phyloP scores from a whole-genome alignment of 2,329 filamentous ascomycete species.

The Verticillium dahliae region DNA sequence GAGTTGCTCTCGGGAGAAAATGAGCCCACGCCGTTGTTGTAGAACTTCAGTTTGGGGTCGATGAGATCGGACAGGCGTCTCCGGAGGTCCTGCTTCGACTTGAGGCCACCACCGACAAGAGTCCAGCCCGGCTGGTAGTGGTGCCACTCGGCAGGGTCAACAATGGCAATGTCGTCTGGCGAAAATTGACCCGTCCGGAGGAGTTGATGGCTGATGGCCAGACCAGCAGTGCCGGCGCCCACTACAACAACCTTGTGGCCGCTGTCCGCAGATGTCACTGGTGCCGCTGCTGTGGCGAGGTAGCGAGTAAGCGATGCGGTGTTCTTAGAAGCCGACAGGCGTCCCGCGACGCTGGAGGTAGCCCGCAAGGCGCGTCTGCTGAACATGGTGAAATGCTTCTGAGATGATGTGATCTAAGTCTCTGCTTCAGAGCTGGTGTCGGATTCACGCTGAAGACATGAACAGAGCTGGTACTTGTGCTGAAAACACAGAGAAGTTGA shows the following conservation, averaged over 20 bases:
- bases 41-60: conserved; percentile 55
- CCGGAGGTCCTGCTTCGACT: conserved; percentile 52
- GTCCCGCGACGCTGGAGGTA: background rate
- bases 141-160: conserved; percentile 58
- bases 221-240: conserved; percentile 59
- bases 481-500: background rate
- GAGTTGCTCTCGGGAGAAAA: conserved; percentile 51
- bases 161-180: conserved; percentile 54
- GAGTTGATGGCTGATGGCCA: conserved; percentile 62
- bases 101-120: conserved; percentile 59
- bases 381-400: background rate
- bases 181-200: conserved; percentile 50
- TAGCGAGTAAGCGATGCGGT: conserved; percentile 11
- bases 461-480: background rate
- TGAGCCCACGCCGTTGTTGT: conserved; percentile 40
- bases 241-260: conserved; percentile 61
- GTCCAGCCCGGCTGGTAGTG: conserved; percentile 68
- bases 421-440: background rate
- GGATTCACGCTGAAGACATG: background rate
- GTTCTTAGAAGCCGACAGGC: background rate
- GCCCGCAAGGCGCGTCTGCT: background rate
- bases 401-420: background rate
- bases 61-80: conserved; percentile 43
- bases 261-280: conserved; percentile 25
- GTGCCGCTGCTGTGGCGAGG: conserved; percentile 5